Percentiles rank a stretch among this genome's conserved stretches.
phyloP scores from a whole-genome alignment of 2,329 filamentous ascomycete species.

The Aspergillus sp. region DNA sequence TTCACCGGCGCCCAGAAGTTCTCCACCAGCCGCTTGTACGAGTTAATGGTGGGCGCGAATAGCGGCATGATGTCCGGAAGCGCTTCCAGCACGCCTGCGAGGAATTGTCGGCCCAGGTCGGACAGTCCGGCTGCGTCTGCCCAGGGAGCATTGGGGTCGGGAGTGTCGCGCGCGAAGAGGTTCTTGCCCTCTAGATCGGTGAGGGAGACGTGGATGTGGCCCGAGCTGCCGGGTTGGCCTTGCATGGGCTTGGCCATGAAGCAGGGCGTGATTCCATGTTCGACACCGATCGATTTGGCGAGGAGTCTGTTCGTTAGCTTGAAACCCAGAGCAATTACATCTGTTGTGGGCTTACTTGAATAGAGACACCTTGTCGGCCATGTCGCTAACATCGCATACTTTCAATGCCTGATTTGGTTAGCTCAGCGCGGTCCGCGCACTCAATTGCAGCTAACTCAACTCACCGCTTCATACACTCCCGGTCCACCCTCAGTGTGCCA shows the following conservation, averaged over 20 bases:
- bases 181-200: slow-evolving; percentile 77
- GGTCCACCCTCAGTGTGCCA: slow-evolving; percentile 94
- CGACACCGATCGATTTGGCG: slow-evolving; percentile 81
- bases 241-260: slow-evolving; percentile 97
- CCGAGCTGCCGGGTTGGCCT: slow-evolving; percentile 87
- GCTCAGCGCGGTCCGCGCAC: slow-evolving; percentile 19
- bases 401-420: slow-evolving; percentile 63
- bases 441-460: slow-evolving; percentile 24
- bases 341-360: slow-evolving; percentile 67
- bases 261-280: slow-evolving; percentile 87
- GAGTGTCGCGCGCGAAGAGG: slow-evolving; percentile 70
- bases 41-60: slow-evolving; percentile 90
- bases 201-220: slow-evolving; percentile 90
- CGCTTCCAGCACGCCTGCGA: slow-evolving; percentile 83
- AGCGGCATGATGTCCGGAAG: slow-evolving; percentile 93
- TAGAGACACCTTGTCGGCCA: slow-evolving; percentile 85
- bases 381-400: slow-evolving; percentile 78
- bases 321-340: no score
- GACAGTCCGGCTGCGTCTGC: slow-evolving; percentile 76
- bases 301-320: slow-evolving; percentile 57
- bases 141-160: slow-evolving; percentile 70
- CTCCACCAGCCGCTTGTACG: slow-evolving; percentile 94
- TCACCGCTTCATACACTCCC: slow-evolving; percentile 85
- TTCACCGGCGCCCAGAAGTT: slow-evolving; percentile 99
- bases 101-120: slow-evolving; percentile 87